phyloP scores from a whole-genome alignment of 192 early-diverging fungal genomes.

The Chytriomyces sp. region DNA sequence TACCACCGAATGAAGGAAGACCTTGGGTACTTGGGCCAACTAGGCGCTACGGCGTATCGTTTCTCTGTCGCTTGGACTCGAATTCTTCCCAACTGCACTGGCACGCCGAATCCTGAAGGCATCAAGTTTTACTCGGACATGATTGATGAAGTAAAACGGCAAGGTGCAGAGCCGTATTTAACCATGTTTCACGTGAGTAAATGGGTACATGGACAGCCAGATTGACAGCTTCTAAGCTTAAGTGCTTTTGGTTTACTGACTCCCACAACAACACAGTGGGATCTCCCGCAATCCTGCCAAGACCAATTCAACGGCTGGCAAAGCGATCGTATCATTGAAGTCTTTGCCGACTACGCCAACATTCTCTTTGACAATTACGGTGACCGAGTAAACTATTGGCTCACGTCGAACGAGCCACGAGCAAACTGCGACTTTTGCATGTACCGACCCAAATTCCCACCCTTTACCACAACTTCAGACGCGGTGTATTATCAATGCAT shows the following conservation, averaged over 20 bases:
- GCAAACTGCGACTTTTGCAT: conserved; percentile 34
- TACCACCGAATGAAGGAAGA: conserved; percentile 38
- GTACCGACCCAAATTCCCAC: conserved; percentile 4
- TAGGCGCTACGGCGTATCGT: conserved; percentile 42
- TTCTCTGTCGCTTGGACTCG: conserved; percentile 47
- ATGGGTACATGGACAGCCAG: background rate
- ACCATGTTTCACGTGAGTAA: conserved; percentile 38
- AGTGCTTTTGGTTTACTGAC: background rate
- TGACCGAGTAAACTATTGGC: conserved; percentile 33
- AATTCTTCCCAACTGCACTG: conserved; percentile 40
- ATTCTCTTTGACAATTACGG: conserved; percentile 34
- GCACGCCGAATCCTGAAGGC: conserved; percentile 31
- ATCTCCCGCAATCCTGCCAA: conserved; percentile 32
- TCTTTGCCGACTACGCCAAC: conserved; percentile 41
- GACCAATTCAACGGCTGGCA: conserved; percentile 32
- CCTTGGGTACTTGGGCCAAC: conserved; percentile 24
- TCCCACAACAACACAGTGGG: conserved; percentile 21
- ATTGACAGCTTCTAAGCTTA: conserved; percentile 33
- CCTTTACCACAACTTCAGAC: conserved; percentile 4
- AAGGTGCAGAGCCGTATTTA: conserved; percentile 42
- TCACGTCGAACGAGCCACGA: conserved; percentile 44
- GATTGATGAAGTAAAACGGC: conserved; percentile 39
- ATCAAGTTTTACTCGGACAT: conserved; percentile 40
- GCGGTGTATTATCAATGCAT: conserved; percentile 17
- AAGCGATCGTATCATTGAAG: conserved; percentile 30